phyloP scores from a whole-genome alignment of 768 basidiomycete species.

The Clitopilus hobsonii region DNA sequence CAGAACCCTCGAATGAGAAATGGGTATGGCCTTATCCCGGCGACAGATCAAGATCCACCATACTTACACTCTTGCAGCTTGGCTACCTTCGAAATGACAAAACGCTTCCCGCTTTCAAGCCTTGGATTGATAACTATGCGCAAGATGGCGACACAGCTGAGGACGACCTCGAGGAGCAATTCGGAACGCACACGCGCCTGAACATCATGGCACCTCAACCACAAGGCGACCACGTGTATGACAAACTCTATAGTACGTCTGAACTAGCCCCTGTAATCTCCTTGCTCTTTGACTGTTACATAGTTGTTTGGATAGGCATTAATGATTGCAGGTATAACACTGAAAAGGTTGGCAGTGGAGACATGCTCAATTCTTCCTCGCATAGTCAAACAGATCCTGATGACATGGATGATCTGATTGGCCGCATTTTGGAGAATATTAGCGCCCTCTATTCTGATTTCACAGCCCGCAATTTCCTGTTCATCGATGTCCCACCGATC shows the following conservation, averaged over 20 bases:
- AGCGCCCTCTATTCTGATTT: slow-evolving; percentile 22
- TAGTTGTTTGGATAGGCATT: neutral
- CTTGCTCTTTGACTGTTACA: neutral
- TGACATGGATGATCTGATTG: slow-evolving; percentile 22
- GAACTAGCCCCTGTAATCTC: no score
- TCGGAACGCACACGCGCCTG: neutral
- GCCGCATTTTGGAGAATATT: slow-evolving; percentile 18
- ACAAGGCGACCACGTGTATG: neutral
- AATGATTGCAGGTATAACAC: neutral
- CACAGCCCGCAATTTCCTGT: slow-evolving; percentile 28
- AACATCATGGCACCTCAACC: neutral
- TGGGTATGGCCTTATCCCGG: no score
- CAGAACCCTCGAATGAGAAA: no score
- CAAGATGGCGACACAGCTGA: neutral
- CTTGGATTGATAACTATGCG: neutral
- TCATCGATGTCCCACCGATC: slow-evolving; percentile 33
- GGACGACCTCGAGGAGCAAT: neutral
- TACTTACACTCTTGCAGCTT: neutral
- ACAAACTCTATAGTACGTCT: neutral
- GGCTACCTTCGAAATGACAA: neutral
- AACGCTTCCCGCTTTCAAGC: neutral
- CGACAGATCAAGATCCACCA: neutral
- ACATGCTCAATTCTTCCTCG: no score
- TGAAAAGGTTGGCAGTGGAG: neutral
- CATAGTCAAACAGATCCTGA: slow-evolving; percentile 13